Evolutionary conservation across 225 moss, liverwort and hornwort species (phyloP).

Genomic region (Ulota crispa): DNA sequence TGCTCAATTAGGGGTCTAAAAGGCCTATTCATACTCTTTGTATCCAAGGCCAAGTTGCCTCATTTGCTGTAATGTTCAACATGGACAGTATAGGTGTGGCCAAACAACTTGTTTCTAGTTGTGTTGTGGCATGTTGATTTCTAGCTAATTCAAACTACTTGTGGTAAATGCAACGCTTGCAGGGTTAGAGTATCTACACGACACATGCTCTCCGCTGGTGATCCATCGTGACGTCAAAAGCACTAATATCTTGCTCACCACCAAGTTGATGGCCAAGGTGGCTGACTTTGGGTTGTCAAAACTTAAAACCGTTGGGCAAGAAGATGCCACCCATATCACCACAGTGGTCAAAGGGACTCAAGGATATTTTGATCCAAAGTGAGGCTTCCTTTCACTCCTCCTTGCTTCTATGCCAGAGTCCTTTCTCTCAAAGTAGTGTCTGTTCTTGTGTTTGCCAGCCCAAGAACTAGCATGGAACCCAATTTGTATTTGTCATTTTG

Average conservation of each 20-base stretch:
- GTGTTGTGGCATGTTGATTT: background rate
- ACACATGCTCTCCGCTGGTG: conserved; percentile 33
- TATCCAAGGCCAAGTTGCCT: too few species aligned
- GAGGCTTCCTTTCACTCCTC: background rate
- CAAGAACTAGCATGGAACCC: too few species aligned
- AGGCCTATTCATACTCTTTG: too few species aligned
- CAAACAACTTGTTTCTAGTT: background rate
- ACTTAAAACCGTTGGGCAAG: conserved; percentile 1
- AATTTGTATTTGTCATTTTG: too few species aligned
- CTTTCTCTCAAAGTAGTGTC: too few species aligned
- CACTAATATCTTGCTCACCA: conserved; percentile 44
- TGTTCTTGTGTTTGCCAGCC: background rate
- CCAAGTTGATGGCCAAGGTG: conserved; percentile 41
- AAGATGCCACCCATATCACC: conserved; percentile 20
- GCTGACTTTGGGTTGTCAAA: conserved; percentile 49
- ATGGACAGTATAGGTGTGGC: background rate
- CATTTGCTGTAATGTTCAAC: too few species aligned
- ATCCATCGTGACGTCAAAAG: conserved; percentile 51
- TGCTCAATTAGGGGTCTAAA: too few species aligned
- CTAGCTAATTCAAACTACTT: background rate
- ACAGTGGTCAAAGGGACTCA: conserved; percentile 27
- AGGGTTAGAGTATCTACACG: conserved; percentile 47
- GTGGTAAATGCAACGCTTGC: background rate
- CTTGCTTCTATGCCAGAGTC: too few species aligned
- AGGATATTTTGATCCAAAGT: conserved; percentile 41